A percentile compares a stretch with the other conserved stretches of the same genome.
phyloP scores from a whole-genome alignment of 495 filamentous ascomycete genomes.

The Neurospora sp. region DNA sequence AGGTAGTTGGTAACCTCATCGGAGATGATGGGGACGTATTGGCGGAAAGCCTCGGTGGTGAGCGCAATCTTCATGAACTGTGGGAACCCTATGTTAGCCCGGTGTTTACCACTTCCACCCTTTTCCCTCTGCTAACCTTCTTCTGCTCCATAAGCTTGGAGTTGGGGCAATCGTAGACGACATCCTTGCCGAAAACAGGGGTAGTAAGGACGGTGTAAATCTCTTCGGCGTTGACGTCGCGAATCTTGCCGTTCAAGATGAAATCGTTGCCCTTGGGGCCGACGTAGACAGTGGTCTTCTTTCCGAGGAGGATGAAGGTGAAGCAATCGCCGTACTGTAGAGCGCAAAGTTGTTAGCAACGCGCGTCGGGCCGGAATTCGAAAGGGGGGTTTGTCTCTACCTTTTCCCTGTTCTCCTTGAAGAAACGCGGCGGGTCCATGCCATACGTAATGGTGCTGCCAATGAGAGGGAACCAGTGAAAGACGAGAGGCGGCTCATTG shows the following conservation, averaged over 20 bases:
- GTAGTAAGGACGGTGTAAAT: constrained; percentile 74
- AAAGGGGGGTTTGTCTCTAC: constrained; percentile 30
- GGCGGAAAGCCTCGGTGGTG: constrained; percentile 62
- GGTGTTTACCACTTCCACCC: background rate
- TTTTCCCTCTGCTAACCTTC: constrained; percentile 19
- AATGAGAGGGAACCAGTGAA: constrained; percentile 73
- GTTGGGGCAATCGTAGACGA: constrained; percentile 84
- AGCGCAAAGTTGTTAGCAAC: background rate
- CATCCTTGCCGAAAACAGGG: constrained; percentile 76
- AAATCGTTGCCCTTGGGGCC: constrained; percentile 78
- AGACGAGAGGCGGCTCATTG: constrained; percentile 70
- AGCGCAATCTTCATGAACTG: constrained; percentile 83
- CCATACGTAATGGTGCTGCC: constrained; percentile 74
- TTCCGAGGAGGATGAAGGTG: constrained; percentile 69
- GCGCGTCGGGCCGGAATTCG: background rate
- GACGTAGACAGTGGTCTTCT: constrained; percentile 67
- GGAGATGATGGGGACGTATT: constrained; percentile 69
- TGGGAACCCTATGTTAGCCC: background rate
- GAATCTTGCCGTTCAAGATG: constrained; percentile 75
- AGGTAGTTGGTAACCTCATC: constrained; percentile 64
- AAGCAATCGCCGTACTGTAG: constrained; percentile 42
- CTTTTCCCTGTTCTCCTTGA: constrained; percentile 58
- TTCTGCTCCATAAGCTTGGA: constrained; percentile 48
- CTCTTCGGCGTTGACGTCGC: constrained; percentile 73
- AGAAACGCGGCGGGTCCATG: constrained; percentile 75